These are phyloP conservation scores for Psidium friedrichsthalianum DNA, from an alignment of 345 rosid genomes.

Conservation along the genomic window DNA sequence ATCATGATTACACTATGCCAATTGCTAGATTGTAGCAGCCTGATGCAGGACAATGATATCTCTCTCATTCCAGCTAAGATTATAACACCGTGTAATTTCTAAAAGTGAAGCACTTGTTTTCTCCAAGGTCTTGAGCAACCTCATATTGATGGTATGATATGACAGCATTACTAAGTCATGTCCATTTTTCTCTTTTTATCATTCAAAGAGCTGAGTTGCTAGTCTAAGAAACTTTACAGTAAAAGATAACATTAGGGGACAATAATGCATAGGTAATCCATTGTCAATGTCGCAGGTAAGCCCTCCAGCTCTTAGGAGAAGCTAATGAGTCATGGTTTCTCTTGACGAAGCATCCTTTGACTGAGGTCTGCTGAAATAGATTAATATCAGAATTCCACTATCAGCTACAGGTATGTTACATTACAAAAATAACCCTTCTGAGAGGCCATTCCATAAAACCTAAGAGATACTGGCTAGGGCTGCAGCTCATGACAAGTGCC, in stretches of 20 bases:
- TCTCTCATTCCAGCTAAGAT: neutral
- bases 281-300: slow-evolving; percentile 23
- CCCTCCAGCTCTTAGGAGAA: slow-evolving; percentile 30
- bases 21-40: neutral
- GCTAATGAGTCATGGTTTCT: slow-evolving; percentile 24
- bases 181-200: neutral
- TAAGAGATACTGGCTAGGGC: neutral
- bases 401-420: neutral
- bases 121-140: neutral
- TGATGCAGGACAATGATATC: neutral
- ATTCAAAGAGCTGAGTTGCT: neutral
- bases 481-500: neutral
- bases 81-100: neutral
- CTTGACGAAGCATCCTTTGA: slow-evolving; percentile 13
- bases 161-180: neutral
- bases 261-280: slow-evolving; percentile 57
- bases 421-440: neutral
- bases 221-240: slow-evolving; percentile 40
- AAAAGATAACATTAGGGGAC: slow-evolving; percentile 50
- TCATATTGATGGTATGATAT: neutral
- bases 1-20: neutral
- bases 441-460: neutral
- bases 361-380: slow-evolving; percentile 11
- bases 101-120: neutral
- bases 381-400: neutral